Evolutionary conservation across 306 rosid species (phyloP).

Genomic region (Quercus wislizeni): DNA sequence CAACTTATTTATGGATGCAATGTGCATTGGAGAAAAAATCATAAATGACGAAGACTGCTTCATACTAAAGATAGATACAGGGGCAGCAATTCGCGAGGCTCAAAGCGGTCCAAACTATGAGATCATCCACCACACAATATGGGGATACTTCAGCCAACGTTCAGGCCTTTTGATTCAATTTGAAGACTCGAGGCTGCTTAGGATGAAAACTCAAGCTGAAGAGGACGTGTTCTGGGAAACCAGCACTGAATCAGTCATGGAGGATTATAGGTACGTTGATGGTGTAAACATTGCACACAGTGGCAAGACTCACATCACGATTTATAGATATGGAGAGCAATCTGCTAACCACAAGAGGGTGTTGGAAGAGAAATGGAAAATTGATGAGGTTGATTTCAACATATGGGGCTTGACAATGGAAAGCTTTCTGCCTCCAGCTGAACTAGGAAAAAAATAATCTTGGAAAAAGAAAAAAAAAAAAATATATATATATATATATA

Average conservation of each 20-base stretch:
- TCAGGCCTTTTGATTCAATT: slow-evolving; percentile 82
- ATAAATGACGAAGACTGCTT: slow-evolving; percentile 80
- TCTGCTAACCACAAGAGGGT: slow-evolving; percentile 81
- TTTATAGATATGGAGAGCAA: slow-evolving; percentile 74
- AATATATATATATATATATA: too few relatives aligned
- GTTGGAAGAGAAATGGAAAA: slow-evolving; percentile 83
- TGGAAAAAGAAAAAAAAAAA: too few relatives aligned
- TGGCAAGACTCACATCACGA: slow-evolving; percentile 65
- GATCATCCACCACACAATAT: slow-evolving; percentile 80
- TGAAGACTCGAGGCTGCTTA: slow-evolving; percentile 76
- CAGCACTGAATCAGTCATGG: slow-evolving; percentile 76
- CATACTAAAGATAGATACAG: slow-evolving; percentile 72
- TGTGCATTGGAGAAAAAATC: slow-evolving; percentile 81
- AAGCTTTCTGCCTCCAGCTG: slow-evolving; percentile 68
- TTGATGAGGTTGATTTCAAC: slow-evolving; percentile 80
- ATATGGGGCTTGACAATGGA: slow-evolving; percentile 64
- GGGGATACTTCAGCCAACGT: slow-evolving; percentile 96
- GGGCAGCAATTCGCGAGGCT: slow-evolving; percentile 68
- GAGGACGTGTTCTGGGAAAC: slow-evolving; percentile 94
- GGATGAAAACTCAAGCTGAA: slow-evolving; percentile 60
- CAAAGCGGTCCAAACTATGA: slow-evolving; percentile 65
- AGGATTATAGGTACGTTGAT: slow-evolving; percentile 69
- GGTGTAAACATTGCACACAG: slow-evolving; percentile 83
- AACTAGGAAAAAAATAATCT: slow-evolving; percentile 1
- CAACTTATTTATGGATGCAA: slow-evolving; percentile 69